Base-by-base conservation (phyloP, 2,329 filamentous ascomycete species). In the Pseudocercospora crystallina region DNA sequence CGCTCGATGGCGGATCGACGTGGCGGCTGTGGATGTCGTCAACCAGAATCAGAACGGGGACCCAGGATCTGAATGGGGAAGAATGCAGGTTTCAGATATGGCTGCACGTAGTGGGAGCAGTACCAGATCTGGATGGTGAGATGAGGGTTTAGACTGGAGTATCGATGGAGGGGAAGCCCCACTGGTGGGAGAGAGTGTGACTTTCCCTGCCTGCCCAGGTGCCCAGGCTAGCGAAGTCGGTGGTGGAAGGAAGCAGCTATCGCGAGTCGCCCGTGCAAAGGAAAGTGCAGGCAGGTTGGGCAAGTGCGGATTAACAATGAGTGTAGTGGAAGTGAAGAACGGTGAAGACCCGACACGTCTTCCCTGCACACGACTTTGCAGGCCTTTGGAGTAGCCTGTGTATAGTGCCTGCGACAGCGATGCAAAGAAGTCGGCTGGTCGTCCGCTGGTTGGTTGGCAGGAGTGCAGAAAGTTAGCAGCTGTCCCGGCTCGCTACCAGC, bases 401-500 rank as follows among this genome's bases (percentile, higher is more conserved):
- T 26, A 26, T 26, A 26, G 20, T 26, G 20, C 20, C 20, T 26
- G 20, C 20, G 20, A 38, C 42, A 47, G 41, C 42, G 31, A 41
- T 53, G 49, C 48, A 37, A 43, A 43, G 38, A n/a, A 45, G 38
- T 32, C 47, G n/a, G 47, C 51, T 40, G 34, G 35, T 17, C 9
- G 17, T 42, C 17, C 45, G 56, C 43, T 56, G 56, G 56, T 58
- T 58, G 56, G 56, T 45, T 26, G 53, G 52, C 50, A 36, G 43
- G 30, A 35, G 38, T 49, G 35, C 47, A 51, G 47, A 51, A 53
- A 48, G 56, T 53, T 56, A 51, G 48, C 47, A 49, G 53, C 47
- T 54, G 47, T 51, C 29, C 56, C 49, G 53, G 49, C 50, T 58
- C 56, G 56, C 56, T 58, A 54, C 49, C 56, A 56, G 32, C 42